Evolutionary conservation across 176 grass and related monocot species (phyloP).

Genomic region (Pontederia paniculata): DNA sequence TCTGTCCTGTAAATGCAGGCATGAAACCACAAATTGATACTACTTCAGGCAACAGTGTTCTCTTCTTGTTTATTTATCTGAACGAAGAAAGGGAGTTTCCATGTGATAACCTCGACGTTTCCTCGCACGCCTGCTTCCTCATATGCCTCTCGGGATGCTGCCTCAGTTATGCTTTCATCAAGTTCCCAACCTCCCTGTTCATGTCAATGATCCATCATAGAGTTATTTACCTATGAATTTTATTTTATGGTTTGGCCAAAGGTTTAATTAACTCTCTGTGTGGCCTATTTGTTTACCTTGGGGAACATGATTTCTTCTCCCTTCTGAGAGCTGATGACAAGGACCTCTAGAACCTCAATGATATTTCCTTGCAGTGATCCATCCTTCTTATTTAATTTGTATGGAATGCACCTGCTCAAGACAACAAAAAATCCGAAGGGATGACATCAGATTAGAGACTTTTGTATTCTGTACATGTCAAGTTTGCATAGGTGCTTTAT

Average conservation of each 20-base stretch:
- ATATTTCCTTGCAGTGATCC: not conserved
- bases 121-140: constrained; percentile 87
- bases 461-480: not conserved
- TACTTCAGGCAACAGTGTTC: too few species aligned
- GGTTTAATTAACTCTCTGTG: not conserved
- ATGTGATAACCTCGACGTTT: constrained; percentile 20
- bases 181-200: constrained; percentile 76
- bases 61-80: too few species aligned
- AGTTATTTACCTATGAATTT: not conserved
- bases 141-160: constrained; percentile 59
- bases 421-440: not conserved
- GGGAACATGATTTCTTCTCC: constrained; percentile 18
- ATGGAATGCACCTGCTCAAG: constrained; percentile 9
- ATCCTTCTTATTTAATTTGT: constrained; percentile 3
- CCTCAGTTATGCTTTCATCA: constrained; percentile 73
- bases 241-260: not conserved
- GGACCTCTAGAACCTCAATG: not conserved
- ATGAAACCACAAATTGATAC: not conserved
- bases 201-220: not conserved
- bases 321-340: constrained; percentile 16
- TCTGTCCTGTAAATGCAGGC: not conserved
- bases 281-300: not conserved
- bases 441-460: not conserved
- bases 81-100: too few species aligned
- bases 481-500: not conserved